phyloP scores from a whole-genome alignment of 441 rosid genomes.

The Adansonia madagascariensis region DNA sequence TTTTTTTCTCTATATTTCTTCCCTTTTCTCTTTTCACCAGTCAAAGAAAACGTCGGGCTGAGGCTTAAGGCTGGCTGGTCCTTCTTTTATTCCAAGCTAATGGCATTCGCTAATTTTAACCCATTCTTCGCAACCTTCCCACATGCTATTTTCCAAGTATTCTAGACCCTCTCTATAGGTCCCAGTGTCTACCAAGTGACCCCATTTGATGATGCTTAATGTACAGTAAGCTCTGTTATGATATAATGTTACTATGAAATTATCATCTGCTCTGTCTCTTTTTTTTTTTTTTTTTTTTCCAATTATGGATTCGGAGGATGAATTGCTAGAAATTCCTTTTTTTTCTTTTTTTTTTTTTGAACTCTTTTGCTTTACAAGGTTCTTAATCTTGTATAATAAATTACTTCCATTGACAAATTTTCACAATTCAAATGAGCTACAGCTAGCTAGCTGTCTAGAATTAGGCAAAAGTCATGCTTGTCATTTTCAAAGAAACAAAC shows the following conservation, averaged over 20 bases:
- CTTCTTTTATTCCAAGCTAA: background rate
- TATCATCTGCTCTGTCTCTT: slow-evolving; percentile 24
- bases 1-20: slow-evolving; percentile 31
- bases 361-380: background rate
- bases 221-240: slow-evolving; percentile 40
- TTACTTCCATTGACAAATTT: slow-evolving; percentile 6
- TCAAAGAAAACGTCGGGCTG: background rate
- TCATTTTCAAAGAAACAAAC: slow-evolving; percentile 14
- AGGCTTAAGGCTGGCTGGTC: background rate
- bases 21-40: slow-evolving; percentile 14
- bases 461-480: slow-evolving; percentile 13
- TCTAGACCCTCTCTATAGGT: slow-evolving; percentile 26
- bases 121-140: slow-evolving; percentile 26
- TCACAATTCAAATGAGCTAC: background rate
- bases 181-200: slow-evolving; percentile 31
- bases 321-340: background rate
- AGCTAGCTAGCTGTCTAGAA: slow-evolving; percentile 16
- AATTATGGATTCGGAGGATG: slow-evolving; percentile 18
- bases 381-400: background rate
- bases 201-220: slow-evolving; percentile 32
- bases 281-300: slow-evolving; percentile 7
- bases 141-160: slow-evolving; percentile 26
- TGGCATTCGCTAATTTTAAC: slow-evolving; percentile 41
- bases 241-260: slow-evolving; percentile 23
- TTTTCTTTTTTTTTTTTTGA: background rate